Percentiles rank a stretch among this genome's conserved stretches.
Conservation (phyloP, 805 yeast species). For the Saccharomycopsis sp. region DNA sequence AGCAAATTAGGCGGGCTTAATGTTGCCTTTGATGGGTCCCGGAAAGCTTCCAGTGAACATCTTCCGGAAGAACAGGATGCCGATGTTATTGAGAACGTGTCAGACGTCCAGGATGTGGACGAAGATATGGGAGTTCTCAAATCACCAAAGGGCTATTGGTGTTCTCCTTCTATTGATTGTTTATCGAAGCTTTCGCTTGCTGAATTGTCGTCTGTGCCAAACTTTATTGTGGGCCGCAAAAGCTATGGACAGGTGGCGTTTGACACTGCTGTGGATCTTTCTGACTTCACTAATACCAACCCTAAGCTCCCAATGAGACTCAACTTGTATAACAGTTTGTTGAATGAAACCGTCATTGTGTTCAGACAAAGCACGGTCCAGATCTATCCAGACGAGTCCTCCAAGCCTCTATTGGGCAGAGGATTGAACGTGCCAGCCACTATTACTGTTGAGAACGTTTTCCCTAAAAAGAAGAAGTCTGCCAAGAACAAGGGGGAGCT, state of each 20-base stretch:
- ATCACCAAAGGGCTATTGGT: constrained; percentile 53
- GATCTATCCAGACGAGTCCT: constrained; percentile 51
- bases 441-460: constrained; percentile 55
- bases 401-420: constrained; percentile 54
- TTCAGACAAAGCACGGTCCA: constrained; percentile 36
- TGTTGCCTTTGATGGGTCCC: not conserved
- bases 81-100: constrained; percentile 6
- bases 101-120: constrained; percentile 3
- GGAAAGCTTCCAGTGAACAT: not conserved
- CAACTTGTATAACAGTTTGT: constrained; percentile 12
- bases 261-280: constrained; percentile 60
- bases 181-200: constrained; percentile 37
- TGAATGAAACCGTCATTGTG: constrained; percentile 11
- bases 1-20: not conserved
- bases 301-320: constrained; percentile 25
- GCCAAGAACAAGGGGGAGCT: constrained; percentile 26
- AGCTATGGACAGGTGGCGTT: constrained; percentile 66
- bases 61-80: not conserved
- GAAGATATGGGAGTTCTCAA: constrained; percentile 12
- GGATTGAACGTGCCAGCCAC: constrained; percentile 77
- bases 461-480: constrained; percentile 33
- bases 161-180: constrained; percentile 54
- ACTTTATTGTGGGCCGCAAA: constrained; percentile 61
- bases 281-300: constrained; percentile 38
- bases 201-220: constrained; percentile 48